These are phyloP conservation scores for Trifolium fragiferum DNA, from an alignment of 306 rosid species.

Conservation along the genomic window DNA sequence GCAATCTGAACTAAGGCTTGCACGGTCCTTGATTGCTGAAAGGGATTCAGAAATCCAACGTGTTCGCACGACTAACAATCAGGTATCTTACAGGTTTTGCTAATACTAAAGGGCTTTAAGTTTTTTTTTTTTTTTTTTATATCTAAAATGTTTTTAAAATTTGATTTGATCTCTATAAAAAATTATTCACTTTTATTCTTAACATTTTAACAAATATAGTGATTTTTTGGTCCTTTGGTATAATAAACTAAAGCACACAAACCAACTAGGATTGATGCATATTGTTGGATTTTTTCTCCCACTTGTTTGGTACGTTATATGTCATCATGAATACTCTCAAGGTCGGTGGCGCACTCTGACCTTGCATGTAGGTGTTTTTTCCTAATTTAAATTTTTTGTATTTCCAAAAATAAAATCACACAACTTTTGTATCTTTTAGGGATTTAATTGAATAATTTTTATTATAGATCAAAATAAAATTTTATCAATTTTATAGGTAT, in stretches of 20 bases:
- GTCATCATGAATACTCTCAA: background rate
- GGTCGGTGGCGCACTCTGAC: background rate
- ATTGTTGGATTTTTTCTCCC: background rate
- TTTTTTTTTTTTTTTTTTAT: conserved; percentile 10
- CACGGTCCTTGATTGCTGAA: conserved; percentile 93
- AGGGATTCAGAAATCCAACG: conserved; percentile 84
- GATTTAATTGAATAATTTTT: background rate
- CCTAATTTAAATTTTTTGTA: background rate
- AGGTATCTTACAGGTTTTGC: conserved; percentile 53
- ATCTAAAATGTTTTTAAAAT: background rate
- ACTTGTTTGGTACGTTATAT: background rate
- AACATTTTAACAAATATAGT: background rate
- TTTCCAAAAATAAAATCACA: background rate
- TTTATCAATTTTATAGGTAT: background rate
- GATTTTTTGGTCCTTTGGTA: background rate
- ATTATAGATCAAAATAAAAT: background rate
- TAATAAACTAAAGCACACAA: background rate
- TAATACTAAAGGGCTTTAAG: background rate
- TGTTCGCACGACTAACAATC: conserved; percentile 83
- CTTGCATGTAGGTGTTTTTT: background rate
- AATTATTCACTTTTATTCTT: background rate
- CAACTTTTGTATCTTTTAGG: background rate
- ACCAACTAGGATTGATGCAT: background rate
- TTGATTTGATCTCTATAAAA: background rate
- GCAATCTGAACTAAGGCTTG: conserved; percentile 91